Conservation (phyloP, 192 early-diverging fungal species). For the Coemansia sp. region DNA sequence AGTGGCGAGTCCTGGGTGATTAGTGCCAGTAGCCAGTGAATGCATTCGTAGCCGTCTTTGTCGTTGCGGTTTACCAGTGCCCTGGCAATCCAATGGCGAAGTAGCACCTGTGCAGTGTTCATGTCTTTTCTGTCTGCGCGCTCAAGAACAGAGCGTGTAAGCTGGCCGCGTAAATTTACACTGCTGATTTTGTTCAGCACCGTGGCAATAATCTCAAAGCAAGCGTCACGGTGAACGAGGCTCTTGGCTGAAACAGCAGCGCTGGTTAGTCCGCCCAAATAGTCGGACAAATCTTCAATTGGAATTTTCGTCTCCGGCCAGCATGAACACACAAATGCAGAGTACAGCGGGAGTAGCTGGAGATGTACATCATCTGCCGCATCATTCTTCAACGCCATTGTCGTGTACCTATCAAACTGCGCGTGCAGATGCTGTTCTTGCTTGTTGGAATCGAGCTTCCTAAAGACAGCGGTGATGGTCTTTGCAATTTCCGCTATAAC, state of each 20-base stretch:
- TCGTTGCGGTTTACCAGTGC: conserved; percentile 47
- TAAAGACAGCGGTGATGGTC: conserved; percentile 21
- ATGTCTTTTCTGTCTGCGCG: neutral
- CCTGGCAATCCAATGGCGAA: conserved; percentile 45
- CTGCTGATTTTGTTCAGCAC: conserved; percentile 66
- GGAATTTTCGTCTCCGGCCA: conserved; percentile 54
- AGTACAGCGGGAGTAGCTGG: conserved; percentile 33
- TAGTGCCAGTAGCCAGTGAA: conserved; percentile 33
- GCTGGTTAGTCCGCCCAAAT: conserved; percentile 43
- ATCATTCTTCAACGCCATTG: neutral
- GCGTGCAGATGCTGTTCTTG: conserved; percentile 24
- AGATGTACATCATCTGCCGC: neutral
- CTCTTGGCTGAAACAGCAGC: conserved; percentile 47
- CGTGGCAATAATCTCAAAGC: conserved; percentile 60
- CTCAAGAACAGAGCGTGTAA: conserved; percentile 21
- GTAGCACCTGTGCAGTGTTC: conserved; percentile 7
- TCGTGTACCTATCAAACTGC: conserved; percentile 24
- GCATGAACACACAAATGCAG: conserved; percentile 42
- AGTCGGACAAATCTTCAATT: conserved; percentile 47
- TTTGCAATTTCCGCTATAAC: conserved; percentile 38
- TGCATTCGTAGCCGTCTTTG: conserved; percentile 35
- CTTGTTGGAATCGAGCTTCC: conserved; percentile 19
- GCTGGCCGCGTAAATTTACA: conserved; percentile 31
- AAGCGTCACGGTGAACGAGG: conserved; percentile 48
- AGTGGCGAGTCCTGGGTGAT: conserved; percentile 15